Evolutionary conservation across 2,329 filamentous ascomycete species (phyloP).

Genomic region (Paraconiothyrium brasiliense): DNA sequence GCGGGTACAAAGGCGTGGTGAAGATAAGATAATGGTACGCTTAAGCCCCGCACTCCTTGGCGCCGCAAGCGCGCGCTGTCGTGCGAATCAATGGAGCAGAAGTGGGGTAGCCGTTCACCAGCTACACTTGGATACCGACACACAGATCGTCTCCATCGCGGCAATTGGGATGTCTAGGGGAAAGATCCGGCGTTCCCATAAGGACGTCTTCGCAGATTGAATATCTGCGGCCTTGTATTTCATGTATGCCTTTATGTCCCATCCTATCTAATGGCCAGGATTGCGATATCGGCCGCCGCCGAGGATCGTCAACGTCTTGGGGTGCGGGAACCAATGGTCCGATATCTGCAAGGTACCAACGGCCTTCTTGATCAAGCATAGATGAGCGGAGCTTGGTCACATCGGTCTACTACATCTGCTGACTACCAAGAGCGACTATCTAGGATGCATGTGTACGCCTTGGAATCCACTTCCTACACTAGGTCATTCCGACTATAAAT

Average conservation of each 20-base stretch:
- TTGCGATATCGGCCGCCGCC: slow-evolving; percentile 8
- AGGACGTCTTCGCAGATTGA: not conserved
- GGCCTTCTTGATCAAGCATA: slow-evolving; percentile 9
- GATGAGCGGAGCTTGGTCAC: slow-evolving; percentile 6
- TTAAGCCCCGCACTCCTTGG: not conserved
- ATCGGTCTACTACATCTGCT: slow-evolving; percentile 3
- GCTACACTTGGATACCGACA: not conserved
- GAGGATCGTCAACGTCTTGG: slow-evolving; percentile 1
- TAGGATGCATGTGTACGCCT: not conserved
- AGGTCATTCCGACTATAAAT: not conserved
- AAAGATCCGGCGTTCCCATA: too few species aligned
- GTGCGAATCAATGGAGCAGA: not conserved
- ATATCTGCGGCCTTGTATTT: too few species aligned
- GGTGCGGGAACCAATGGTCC: slow-evolving; percentile 3
- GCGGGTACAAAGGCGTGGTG: not conserved
- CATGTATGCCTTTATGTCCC: too few species aligned
- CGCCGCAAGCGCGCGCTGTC: slow-evolving; percentile 2
- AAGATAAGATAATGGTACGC: not conserved
- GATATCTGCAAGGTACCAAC: slow-evolving; percentile 9
- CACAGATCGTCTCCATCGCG: not conserved
- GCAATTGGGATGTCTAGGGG: too few species aligned
- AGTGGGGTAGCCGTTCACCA: slow-evolving; percentile 1
- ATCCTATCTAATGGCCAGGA: not conserved
- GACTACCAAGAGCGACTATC: not conserved
- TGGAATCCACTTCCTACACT: not conserved